These are phyloP conservation scores for Candida bentonensis DNA, from an alignment of 805 yeast genomes.

Conservation along the genomic window DNA sequence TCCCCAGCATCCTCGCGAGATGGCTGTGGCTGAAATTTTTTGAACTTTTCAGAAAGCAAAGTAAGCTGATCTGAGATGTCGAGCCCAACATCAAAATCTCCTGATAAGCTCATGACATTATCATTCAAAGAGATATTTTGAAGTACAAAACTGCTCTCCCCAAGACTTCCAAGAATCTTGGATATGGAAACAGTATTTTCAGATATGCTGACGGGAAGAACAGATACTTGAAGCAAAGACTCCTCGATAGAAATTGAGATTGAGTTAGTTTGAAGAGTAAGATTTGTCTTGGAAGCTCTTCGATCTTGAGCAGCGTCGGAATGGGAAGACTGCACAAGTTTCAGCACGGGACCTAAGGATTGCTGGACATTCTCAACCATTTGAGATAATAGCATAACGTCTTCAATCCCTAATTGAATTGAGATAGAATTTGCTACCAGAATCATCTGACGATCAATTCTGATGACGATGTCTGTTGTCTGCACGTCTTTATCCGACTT, in stretches of 20 bases:
- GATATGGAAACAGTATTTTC: background rate
- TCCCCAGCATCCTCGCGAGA: no score
- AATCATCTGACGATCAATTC: background rate
- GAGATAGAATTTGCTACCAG: conserved; percentile 6
- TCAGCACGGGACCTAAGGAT: background rate
- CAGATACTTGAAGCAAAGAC: background rate
- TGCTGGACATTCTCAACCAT: background rate
- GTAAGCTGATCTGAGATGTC: background rate
- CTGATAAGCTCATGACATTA: background rate
- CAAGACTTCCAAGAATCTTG: background rate
- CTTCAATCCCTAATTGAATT: conserved; percentile 16
- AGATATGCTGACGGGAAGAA: background rate
- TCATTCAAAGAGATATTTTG: background rate
- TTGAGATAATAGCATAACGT: conserved; percentile 5
- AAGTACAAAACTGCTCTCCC: background rate
- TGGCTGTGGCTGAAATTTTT: no score
- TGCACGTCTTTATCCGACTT: background rate
- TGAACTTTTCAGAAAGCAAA: background rate
- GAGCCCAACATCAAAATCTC: background rate
- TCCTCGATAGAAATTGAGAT: background rate
- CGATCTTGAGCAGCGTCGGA: background rate
- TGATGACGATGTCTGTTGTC: background rate
- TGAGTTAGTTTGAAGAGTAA: background rate
- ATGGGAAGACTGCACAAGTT: background rate
- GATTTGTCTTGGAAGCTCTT: conserved; percentile 5